These are phyloP conservation scores for Albatrellus ellisii DNA, from an alignment of 768 basidiomycete species.

Conservation along the genomic window DNA sequence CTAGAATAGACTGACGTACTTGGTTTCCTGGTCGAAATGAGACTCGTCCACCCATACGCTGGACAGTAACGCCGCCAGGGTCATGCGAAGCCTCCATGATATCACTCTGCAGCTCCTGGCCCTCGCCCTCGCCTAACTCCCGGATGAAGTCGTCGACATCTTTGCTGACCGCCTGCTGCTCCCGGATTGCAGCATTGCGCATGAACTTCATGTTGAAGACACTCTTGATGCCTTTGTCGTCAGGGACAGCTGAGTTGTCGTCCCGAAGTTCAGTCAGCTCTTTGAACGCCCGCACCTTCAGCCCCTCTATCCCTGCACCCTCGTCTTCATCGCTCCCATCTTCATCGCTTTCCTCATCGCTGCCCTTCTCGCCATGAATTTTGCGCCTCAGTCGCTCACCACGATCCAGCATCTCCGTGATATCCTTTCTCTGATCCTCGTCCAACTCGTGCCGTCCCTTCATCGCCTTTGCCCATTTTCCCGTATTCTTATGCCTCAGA, in stretches of 20 bases:
- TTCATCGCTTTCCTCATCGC: constrained; percentile 36
- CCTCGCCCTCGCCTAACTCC: constrained; percentile 41
- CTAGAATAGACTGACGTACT: constrained; percentile 2
- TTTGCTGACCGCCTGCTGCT: constrained; percentile 39
- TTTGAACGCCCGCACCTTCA: constrained; percentile 63
- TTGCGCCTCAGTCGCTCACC: constrained; percentile 68
- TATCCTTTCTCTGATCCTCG: constrained; percentile 47
- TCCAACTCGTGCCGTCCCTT: constrained; percentile 54
- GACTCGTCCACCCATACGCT: constrained; percentile 57
- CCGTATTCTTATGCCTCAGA: constrained; percentile 74
- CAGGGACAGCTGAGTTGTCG: constrained; percentile 14
- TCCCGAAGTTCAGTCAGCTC: constrained; percentile 33
- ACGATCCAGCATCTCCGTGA: constrained; percentile 75
- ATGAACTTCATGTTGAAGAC: constrained; percentile 98
- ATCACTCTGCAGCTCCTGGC: constrained; percentile 19
- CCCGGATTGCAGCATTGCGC: constrained; percentile 77
- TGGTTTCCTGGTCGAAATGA: constrained; percentile 39
- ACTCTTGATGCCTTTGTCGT: constrained; percentile 34
- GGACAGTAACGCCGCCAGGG: constrained; percentile 27
- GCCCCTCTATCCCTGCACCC: constrained; percentile 27
- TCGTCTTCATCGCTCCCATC: constrained; percentile 32
- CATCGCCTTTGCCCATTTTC: constrained; percentile 80
- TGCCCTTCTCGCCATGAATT: constrained; percentile 54
- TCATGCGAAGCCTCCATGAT: constrained; percentile 21
- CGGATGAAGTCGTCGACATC: constrained; percentile 61